Conservation (phyloP, 2,329 filamentous ascomycete species). For the Fusarium albidum region DNA sequence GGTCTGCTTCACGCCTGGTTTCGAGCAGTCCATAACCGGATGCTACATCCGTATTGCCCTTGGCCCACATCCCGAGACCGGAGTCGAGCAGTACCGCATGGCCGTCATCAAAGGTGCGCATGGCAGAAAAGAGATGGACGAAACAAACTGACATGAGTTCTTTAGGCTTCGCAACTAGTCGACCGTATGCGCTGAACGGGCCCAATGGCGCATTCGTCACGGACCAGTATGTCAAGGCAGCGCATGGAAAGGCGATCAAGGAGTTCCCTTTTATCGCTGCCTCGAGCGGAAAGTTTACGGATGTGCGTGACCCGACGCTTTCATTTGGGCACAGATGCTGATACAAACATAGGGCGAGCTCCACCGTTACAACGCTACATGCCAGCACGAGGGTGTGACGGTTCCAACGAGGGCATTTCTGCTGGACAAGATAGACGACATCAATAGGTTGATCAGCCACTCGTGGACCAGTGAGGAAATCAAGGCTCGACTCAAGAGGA, state of each 20-base stretch:
- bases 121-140: background rate
- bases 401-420: conserved; percentile 78
- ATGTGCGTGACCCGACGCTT: conserved; percentile 60
- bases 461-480: conserved; percentile 86
- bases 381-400: conserved; percentile 74
- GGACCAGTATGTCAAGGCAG: conserved; percentile 82
- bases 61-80: conserved; percentile 76
- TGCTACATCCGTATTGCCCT: conserved; percentile 88
- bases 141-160: conserved; percentile 31
- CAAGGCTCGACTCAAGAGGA: conserved; percentile 77
- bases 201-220: conserved; percentile 82
- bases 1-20: conserved; percentile 92
- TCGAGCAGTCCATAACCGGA: conserved; percentile 81
- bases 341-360: conserved; percentile 71
- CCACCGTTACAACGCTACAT: conserved; percentile 79
- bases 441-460: conserved; percentile 81
- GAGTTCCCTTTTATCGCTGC: conserved; percentile 92
- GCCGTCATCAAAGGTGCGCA: conserved; percentile 81
- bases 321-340: background rate
- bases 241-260: conserved; percentile 83
- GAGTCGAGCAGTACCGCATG: conserved; percentile 85
- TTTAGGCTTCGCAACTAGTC: conserved; percentile 78
- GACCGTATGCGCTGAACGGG: conserved; percentile 83
- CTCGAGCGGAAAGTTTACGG: conserved; percentile 86
- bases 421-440: conserved; percentile 77